Evolutionary conservation across 345 rosid genomes (phyloP).

Genomic region (Eucalyptus polybractea): DNA sequence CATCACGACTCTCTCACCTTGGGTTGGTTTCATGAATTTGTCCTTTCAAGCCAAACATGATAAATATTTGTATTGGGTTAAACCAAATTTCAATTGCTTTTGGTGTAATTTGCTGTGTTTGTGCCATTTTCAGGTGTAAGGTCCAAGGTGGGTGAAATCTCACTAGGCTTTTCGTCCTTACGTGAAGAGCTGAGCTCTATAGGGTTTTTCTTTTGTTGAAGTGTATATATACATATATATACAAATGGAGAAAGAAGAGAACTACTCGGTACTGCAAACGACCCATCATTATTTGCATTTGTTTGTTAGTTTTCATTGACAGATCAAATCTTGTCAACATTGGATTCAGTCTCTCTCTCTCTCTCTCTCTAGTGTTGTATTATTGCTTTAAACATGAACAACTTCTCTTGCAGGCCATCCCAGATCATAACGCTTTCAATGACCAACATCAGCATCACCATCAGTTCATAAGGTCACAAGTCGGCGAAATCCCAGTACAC

Average conservation of each 20-base stretch:
- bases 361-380: conserved; percentile 4
- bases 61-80: neutral
- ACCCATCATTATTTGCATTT: neutral
- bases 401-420: neutral
- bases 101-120: neutral
- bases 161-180: neutral
- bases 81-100: neutral
- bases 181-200: neutral
- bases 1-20: neutral
- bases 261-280: conserved; percentile 43
- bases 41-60: neutral
- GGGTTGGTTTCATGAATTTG: neutral
- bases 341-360: neutral
- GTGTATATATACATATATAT: neutral
- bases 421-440: conserved; percentile 28
- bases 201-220: neutral
- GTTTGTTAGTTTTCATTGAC: conserved; percentile 5
- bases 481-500: conserved; percentile 10
- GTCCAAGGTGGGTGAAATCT: neutral
- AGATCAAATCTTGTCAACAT: neutral
- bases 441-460: conserved; percentile 7
- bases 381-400: conserved; percentile 3
- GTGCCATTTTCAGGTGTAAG: neutral
- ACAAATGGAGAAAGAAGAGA: conserved; percentile 58
- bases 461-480: conserved; percentile 4